Evolutionary conservation across 2,329 filamentous ascomycete species (phyloP), one percentile per base, ranked within the genome.

Genomic region (Penicillium verrucosum): DNA sequence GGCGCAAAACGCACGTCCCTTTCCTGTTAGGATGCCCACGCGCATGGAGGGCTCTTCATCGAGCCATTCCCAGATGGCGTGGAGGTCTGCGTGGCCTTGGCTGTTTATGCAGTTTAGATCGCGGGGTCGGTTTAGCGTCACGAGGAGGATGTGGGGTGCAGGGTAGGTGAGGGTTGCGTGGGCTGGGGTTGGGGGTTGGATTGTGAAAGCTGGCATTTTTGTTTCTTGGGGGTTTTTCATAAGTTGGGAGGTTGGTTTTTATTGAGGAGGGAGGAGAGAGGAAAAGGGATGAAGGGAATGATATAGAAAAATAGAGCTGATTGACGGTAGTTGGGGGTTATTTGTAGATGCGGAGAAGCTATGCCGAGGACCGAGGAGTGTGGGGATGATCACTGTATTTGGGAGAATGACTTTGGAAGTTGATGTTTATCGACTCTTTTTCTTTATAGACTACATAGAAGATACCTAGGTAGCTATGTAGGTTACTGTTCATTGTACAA

Each of bases 31-130:
- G 9, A 79, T 68, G 6, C 68, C 74, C 27, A 75, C 73, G 3
- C 76, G 68, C 36, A 79, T 59, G 7, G 61, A 62, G 0, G 76
- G 75, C 56, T 80, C 76, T 3, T 68, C 64, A 56, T 80, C 77
- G 60, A 78, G 70, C 77, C 78, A 80, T 50, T 73, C 65, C 68
- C 75, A 80, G 8, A 80, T 63, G 0, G 63, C 66, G 49, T 78
- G 71, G 6, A 79, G 68, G 40, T 79, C 75, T 52, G 67, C 67
- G 63, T 79, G 70, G 43, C 75, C 76, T 3, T 68, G 61, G n/a
- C 65, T 63, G 55, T 73, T 75, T 63, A 80, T 78, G 63, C 75
- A 76, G 66, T 80, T 80, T 54, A 79, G 72, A 14, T 72, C 68
- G 43, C 70, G 67, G 10, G 74, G 72, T 11, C 78, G 73, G 59